Conservation (phyloP, 352 stramenopile species). For the Globisporangium perplexum region DNA sequence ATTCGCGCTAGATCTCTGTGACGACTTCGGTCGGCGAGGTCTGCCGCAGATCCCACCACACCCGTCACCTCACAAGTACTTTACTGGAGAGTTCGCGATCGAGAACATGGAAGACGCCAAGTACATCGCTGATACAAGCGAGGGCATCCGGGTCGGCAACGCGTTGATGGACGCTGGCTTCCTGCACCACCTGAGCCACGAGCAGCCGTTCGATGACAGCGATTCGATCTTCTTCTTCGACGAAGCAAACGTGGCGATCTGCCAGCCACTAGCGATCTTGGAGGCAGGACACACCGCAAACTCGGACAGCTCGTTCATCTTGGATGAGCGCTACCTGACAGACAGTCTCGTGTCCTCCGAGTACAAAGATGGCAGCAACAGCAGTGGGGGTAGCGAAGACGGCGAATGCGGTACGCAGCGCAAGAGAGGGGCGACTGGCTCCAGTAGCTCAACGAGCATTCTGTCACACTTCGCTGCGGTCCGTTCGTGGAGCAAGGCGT, state of each 20-base stretch:
- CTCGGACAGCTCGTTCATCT: background rate
- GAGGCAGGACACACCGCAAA: slow-evolving; percentile 11
- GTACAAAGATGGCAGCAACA: background rate
- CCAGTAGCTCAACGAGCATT: too few species aligned
- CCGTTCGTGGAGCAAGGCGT: too few species aligned
- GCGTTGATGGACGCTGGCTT: slow-evolving; percentile 52
- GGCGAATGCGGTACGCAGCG: too few species aligned
- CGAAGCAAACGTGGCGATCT: slow-evolving; percentile 24
- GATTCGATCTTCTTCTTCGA: slow-evolving; percentile 43
- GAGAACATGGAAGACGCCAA: slow-evolving; percentile 29
- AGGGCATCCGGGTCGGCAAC: slow-evolving; percentile 36
- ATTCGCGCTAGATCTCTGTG: too few species aligned
- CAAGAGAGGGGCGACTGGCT: too few species aligned
- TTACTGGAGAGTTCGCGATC: slow-evolving; percentile 18
- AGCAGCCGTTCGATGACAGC: slow-evolving; percentile 22
- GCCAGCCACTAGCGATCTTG: slow-evolving; percentile 32
- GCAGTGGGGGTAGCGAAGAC: too few species aligned
- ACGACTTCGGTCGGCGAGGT: too few species aligned
- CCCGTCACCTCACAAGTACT: slow-evolving; percentile 13
- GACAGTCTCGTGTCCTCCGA: background rate
- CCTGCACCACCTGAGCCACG: slow-evolving; percentile 41
- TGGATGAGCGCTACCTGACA: background rate
- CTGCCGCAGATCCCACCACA: too few species aligned
- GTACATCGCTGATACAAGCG: slow-evolving; percentile 14
- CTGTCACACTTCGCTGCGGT: too few species aligned